Evolutionary conservation across 1,284 basidiomycete genomes (phyloP).

Genomic region (Trametes hirsuta): DNA sequence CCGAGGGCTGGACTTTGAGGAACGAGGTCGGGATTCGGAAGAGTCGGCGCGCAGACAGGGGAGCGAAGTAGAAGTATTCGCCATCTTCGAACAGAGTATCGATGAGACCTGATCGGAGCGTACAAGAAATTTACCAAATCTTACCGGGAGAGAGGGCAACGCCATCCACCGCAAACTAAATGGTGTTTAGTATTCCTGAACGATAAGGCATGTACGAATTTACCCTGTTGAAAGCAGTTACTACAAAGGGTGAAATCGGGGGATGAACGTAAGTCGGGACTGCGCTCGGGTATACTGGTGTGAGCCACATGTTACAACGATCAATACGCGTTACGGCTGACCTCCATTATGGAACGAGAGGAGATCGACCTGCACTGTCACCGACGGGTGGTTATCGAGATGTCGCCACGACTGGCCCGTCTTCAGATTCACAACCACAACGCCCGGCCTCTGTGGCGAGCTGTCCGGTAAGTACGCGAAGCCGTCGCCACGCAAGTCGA

Average conservation of each 20-base stretch:
- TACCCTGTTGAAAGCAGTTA: constrained; percentile 21
- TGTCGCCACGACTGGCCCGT: constrained; percentile 38
- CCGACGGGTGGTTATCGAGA: constrained; percentile 29
- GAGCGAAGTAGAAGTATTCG: constrained; percentile 32
- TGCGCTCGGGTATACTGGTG: neutral
- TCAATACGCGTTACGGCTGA: neutral
- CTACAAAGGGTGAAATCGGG: constrained; percentile 21
- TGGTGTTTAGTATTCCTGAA: neutral
- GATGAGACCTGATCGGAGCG: neutral
- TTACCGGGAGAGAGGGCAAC: constrained; percentile 23
- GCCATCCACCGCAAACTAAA: constrained; percentile 24
- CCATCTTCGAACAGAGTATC: constrained; percentile 23
- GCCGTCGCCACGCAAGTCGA: constrained; percentile 36
- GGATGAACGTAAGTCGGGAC: constrained; percentile 23
- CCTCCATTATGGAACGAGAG: constrained; percentile 33
- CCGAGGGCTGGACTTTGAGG: constrained; percentile 27
- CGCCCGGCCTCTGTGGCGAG: constrained; percentile 28
- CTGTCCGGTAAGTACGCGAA: constrained; percentile 38
- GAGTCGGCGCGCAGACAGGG: constrained; percentile 32
- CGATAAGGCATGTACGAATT: neutral
- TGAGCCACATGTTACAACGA: neutral
- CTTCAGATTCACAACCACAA: constrained; percentile 36
- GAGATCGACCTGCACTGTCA: constrained; percentile 27
- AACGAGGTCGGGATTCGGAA: constrained; percentile 37
- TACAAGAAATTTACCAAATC: too few relatives aligned